Evolutionary conservation across 2,329 filamentous ascomycete species (phyloP).

Genomic region (Penicillium sp.): DNA sequence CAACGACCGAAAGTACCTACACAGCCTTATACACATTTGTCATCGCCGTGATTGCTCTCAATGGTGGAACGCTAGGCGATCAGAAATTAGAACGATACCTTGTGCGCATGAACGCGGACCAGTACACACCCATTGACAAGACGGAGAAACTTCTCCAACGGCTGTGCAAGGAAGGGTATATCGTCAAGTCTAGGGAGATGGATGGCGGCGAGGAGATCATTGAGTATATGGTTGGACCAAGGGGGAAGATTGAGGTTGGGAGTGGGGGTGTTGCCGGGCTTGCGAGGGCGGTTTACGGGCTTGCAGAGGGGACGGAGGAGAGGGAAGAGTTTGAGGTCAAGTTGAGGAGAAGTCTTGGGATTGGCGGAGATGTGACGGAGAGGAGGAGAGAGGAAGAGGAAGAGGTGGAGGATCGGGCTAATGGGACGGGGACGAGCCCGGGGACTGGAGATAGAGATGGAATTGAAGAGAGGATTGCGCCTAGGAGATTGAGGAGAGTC

Average conservation of each 20-base stretch:
- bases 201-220: slow-evolving; percentile 70
- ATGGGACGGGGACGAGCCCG: background rate
- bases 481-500: background rate
- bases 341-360: slow-evolving; percentile 61
- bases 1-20: slow-evolving; percentile 73
- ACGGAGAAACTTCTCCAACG: slow-evolving; percentile 72
- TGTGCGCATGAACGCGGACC: slow-evolving; percentile 69
- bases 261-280: slow-evolving; percentile 71
- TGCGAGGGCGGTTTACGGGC: slow-evolving; percentile 55
- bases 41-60: slow-evolving; percentile 71
- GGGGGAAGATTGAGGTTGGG: slow-evolving; percentile 82
- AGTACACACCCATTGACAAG: slow-evolving; percentile 70
- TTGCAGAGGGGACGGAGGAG: slow-evolving; percentile 25
- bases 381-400: slow-evolving; percentile 10
- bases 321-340: slow-evolving; percentile 57
- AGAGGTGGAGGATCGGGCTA: background rate
- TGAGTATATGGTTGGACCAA: slow-evolving; percentile 79
- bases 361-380: slow-evolving; percentile 31
- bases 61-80: slow-evolving; percentile 71
- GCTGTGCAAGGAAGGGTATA: slow-evolving; percentile 79
- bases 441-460: background rate
- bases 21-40: slow-evolving; percentile 76
- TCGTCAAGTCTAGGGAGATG: slow-evolving; percentile 70
- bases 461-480: background rate
- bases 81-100: slow-evolving; percentile 76